Conservation (phyloP, 768 basidiomycete genomes). For the Candolleomyces aberdarensis region DNA sequence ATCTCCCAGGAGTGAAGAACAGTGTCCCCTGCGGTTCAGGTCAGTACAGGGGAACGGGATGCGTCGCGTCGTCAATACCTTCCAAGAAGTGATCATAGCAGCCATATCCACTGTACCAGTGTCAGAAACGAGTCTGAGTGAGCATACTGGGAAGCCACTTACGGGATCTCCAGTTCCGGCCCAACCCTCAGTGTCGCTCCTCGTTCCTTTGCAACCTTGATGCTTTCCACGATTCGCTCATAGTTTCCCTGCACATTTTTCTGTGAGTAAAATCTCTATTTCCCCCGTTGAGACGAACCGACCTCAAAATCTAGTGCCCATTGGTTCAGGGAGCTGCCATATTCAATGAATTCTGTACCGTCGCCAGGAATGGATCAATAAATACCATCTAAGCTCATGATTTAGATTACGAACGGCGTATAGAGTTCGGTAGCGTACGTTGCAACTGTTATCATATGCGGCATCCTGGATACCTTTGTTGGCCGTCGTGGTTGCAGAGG, state of each 20-base stretch:
- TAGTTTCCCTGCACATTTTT: constrained; percentile 71
- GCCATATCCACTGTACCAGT: constrained; percentile 76
- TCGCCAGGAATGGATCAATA: constrained; percentile 1
- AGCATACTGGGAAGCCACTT: constrained; percentile 7
- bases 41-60: background rate
- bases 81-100: constrained; percentile 98
- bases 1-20: constrained; percentile 98
- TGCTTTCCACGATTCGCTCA: constrained; percentile 86
- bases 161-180: constrained; percentile 97
- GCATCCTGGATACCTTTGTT: constrained; percentile 43
- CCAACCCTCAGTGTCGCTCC: constrained; percentile 93
- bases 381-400: constrained; percentile 29
- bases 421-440: constrained; percentile 50
- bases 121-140: background rate
- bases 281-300: constrained; percentile 10
- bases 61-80: constrained; percentile 42
- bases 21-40: constrained; percentile 72
- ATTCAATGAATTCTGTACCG: constrained; percentile 6
- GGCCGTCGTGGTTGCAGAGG: background rate
- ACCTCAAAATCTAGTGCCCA: constrained; percentile 97
- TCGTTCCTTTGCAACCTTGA: constrained; percentile 79
- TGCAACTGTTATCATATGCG: constrained; percentile 84
- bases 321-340: constrained; percentile 83
- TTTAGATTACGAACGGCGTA: background rate
- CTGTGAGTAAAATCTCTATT: background rate